Percentiles rank a stretch among this genome's conserved stretches.
These are phyloP conservation scores for Agapanthus africanus DNA, from an alignment of 106 monocot species.

Conservation along the genomic window DNA sequence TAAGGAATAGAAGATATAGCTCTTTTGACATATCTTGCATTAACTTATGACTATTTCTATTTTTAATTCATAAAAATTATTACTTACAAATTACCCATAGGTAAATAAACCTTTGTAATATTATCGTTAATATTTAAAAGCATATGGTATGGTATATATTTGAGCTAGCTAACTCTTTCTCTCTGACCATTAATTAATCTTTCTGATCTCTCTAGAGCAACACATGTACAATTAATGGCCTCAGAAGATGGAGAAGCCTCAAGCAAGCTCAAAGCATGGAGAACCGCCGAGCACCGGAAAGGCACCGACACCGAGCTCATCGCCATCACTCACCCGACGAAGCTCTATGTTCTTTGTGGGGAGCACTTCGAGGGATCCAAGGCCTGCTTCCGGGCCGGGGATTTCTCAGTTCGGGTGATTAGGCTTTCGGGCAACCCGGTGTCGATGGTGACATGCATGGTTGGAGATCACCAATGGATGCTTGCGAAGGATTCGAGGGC, in stretches of 20 bases:
- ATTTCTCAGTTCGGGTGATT: slow-evolving; percentile 26
- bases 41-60: too few species aligned
- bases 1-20: too few species aligned
- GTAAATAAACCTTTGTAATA: too few species aligned
- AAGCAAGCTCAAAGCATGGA: slow-evolving; percentile 19
- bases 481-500: slow-evolving; percentile 31
- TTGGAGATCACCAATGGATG: slow-evolving; percentile 50
- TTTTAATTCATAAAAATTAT: too few species aligned
- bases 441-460: slow-evolving; percentile 31
- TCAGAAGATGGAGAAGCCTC: slow-evolving; percentile 20
- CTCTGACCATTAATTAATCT: too few species aligned
- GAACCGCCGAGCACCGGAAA: slow-evolving; percentile 15
- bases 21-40: too few species aligned
- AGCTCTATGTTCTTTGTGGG: slow-evolving; percentile 28
- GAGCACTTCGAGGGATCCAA: slow-evolving; percentile 15
- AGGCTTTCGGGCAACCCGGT: slow-evolving; percentile 12
- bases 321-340: slow-evolving; percentile 6
- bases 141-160: not conserved
- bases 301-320: slow-evolving; percentile 45
- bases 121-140: not conserved
- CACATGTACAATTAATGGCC: not conserved
- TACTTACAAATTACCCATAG: too few species aligned
- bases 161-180: too few species aligned
- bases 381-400: slow-evolving; percentile 24
- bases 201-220: too few species aligned